Percentiles rank a stretch among this genome's conserved stretches.
Evolutionary conservation across 805 yeast genomes (phyloP).

Genomic region (Barnettozyma pratensis): DNA sequence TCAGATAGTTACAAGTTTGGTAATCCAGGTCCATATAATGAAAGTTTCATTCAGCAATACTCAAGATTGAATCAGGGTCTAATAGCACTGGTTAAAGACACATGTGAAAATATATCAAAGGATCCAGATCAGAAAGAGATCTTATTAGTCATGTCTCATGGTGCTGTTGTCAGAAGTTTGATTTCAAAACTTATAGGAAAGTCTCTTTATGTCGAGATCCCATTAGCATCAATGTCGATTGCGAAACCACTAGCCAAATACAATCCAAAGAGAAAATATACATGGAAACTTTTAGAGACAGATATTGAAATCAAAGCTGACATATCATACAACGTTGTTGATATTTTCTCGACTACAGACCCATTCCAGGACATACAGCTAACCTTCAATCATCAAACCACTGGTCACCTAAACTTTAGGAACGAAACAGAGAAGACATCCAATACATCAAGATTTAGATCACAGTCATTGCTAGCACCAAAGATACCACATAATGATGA

Average conservation of each 20-base stretch:
- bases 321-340: conserved; percentile 11
- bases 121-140: conserved; percentile 27
- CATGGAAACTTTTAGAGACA: conserved; percentile 23
- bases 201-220: conserved; percentile 36
- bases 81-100: conserved; percentile 28
- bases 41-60: conserved; percentile 32
- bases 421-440: conserved; percentile 11
- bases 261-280: conserved; percentile 3
- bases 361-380: conserved; percentile 23
- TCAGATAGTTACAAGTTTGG: conserved; percentile 32
- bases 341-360: conserved; percentile 16
- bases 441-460: conserved; percentile 16
- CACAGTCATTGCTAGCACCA: conserved; percentile 20
- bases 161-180: conserved; percentile 37
- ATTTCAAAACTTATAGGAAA: conserved; percentile 33
- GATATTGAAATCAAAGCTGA: conserved; percentile 19
- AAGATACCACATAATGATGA: conserved; percentile 4
- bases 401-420: conserved; percentile 18
- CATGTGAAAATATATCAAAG: conserved; percentile 22
- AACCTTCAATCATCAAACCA: conserved; percentile 13
- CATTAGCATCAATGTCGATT: conserved; percentile 28
- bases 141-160: conserved; percentile 36
- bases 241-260: conserved; percentile 14
- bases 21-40: conserved; percentile 40
- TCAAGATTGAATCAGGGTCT: conserved; percentile 31